phyloP scores from a whole-genome alignment of 306 rosid genomes.

The Prunus salicina region DNA sequence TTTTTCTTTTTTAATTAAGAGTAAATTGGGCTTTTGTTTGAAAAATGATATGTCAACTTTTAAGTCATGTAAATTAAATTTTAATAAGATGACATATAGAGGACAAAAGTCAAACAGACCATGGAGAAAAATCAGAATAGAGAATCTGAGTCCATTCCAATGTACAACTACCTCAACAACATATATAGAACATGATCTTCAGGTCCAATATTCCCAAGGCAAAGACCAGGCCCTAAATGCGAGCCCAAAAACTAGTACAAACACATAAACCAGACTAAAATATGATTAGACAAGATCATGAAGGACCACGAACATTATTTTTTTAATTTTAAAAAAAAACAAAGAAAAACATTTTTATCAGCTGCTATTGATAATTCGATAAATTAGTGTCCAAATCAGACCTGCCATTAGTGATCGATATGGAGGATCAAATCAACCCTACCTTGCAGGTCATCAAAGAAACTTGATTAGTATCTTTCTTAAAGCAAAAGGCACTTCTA shows the following conservation, averaged over 20 bases:
- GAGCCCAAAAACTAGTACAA: no score
- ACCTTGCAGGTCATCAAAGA: not conserved
- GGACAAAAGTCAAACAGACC: rapidly evolving
- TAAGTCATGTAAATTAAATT: no score
- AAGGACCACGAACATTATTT: not conserved
- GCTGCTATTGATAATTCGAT: not conserved
- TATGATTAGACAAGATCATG: no score
- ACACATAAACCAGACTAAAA: no score
- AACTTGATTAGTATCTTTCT: not conserved
- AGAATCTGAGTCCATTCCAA: no score
- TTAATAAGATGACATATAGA: rapidly evolving
- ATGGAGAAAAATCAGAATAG: rapidly evolving
- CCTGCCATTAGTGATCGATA: not conserved
- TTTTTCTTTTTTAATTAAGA: no score
- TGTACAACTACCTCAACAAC: no score
- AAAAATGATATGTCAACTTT: no score
- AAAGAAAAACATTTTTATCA: not conserved
- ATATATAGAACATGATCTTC: no score
- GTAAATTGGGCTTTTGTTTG: no score
- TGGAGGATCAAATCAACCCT: not conserved
- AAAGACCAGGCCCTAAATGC: no score
- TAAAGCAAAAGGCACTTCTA: not conserved
- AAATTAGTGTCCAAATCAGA: not conserved
- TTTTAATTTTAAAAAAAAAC: not conserved
- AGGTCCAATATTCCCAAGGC: no score